These are phyloP conservation scores for Epichloe coenophiala DNA, from an alignment of 2,329 filamentous ascomycete species.

Conservation along the genomic window DNA sequence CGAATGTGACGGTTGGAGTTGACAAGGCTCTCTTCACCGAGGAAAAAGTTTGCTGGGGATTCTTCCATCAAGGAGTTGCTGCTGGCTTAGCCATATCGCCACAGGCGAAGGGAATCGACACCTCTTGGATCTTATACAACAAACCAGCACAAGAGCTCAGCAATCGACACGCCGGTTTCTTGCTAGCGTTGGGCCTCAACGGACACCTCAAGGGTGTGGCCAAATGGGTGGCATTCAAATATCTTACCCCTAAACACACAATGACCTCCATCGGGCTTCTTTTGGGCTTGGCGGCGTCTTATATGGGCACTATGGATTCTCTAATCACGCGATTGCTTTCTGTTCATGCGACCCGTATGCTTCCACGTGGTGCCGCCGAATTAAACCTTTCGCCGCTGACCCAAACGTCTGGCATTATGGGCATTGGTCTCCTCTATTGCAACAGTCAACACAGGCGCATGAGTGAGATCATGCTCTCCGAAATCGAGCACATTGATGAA, in stretches of 20 bases:
- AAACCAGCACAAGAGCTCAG: conserved; percentile 77
- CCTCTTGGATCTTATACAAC: conserved; percentile 98
- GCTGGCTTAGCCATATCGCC: conserved; percentile 83
- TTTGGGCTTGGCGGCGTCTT: conserved; percentile 81
- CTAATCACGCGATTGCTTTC: conserved; percentile 86
- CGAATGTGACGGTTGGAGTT: conserved; percentile 84
- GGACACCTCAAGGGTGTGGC: conserved; percentile 88
- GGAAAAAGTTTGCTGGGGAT: conserved; percentile 96
- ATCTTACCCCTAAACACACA: conserved; percentile 95
- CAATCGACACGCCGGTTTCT: conserved; percentile 89
- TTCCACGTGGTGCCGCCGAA: conserved; percentile 84
- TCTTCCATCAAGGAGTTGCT: conserved; percentile 94
- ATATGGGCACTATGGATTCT: conserved; percentile 94
- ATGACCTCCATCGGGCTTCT: conserved; percentile 98
- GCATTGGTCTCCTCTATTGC: conserved; percentile 86
- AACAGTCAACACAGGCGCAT: conserved; percentile 93
- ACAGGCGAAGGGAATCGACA: conserved; percentile 85
- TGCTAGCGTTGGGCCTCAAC: conserved; percentile 82
- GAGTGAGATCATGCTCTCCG: conserved; percentile 98
- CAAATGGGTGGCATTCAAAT: conserved; percentile 98
- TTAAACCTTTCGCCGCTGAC: conserved; percentile 86
- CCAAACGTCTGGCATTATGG: conserved; percentile 94
- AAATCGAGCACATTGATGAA: conserved; percentile 75
- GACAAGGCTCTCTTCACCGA: conserved; percentile 81
- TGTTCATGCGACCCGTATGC: conserved; percentile 89